Conservation (phyloP, 805 yeast genomes). For the Kluyveromyces wickerhamii region DNA sequence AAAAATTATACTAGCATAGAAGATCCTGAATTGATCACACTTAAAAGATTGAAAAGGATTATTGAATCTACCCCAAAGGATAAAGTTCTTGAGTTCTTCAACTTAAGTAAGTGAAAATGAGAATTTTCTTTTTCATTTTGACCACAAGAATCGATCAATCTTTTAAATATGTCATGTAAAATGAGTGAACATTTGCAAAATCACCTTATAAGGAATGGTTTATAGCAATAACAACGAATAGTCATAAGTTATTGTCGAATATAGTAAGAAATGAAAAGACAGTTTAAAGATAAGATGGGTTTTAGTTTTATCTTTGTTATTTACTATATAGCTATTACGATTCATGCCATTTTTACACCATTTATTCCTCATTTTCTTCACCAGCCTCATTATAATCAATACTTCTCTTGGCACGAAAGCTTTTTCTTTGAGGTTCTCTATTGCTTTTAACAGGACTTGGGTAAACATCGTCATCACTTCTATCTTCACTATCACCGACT, state of each 20-base stretch:
- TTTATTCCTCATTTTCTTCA: conserved; percentile 26
- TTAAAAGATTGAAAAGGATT: conserved; percentile 49
- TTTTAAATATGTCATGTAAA: too few species aligned
- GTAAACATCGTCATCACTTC: conserved; percentile 14
- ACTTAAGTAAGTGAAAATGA: conserved; percentile 14
- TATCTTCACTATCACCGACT: conserved; percentile 12
- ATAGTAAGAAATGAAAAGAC: too few species aligned
- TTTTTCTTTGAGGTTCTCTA: conserved; percentile 33
- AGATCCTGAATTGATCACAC: conserved; percentile 40
- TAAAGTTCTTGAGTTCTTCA: conserved; percentile 51
- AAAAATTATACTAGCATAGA: not conserved
- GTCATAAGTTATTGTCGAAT: too few species aligned
- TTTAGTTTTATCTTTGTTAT: too few species aligned
- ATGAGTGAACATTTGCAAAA: too few species aligned
- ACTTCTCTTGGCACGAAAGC: conserved; percentile 29
- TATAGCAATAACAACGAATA: too few species aligned
- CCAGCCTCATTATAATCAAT: conserved; percentile 31
- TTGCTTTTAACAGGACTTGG: conserved; percentile 9
- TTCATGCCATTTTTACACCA: too few species aligned
- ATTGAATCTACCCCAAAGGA: conserved; percentile 66
- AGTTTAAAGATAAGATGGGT: too few species aligned
- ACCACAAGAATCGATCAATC: too few species aligned
- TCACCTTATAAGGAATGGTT: not conserved
- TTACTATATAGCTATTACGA: too few species aligned
- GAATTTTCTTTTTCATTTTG: too few species aligned